Conservation (phyloP, 2,329 filamentous ascomycete genomes). For the Neonectria hederae region DNA sequence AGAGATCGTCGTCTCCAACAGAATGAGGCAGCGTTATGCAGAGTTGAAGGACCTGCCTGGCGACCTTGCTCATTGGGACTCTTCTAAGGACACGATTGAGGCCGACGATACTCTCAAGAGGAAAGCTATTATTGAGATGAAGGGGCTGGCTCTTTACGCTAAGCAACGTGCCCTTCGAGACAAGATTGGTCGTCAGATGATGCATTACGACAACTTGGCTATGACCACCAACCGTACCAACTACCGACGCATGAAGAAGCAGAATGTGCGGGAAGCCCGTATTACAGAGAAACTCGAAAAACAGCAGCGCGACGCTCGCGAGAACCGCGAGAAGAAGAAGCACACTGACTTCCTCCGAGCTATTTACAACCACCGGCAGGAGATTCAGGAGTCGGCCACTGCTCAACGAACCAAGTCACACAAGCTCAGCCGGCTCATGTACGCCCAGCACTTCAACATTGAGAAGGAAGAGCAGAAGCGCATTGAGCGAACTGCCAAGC, state of each 20-base stretch:
- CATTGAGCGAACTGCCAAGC: slow-evolving; percentile 96
- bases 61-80: slow-evolving; percentile 89
- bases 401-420: slow-evolving; percentile 78
- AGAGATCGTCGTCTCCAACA: slow-evolving; percentile 88
- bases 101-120: slow-evolving; percentile 86
- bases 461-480: slow-evolving; percentile 99
- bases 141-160: slow-evolving; percentile 85
- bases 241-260: slow-evolving; percentile 97
- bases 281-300: slow-evolving; percentile 99
- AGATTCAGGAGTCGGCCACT: slow-evolving; percentile 74
- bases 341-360: slow-evolving; percentile 91
- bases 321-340: slow-evolving; percentile 97
- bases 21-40: slow-evolving; percentile 83
- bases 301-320: slow-evolving; percentile 94
- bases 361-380: slow-evolving; percentile 82
- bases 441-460: slow-evolving; percentile 90
- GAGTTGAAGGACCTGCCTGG: slow-evolving; percentile 86
- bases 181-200: slow-evolving; percentile 89
- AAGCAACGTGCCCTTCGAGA: slow-evolving; percentile 89
- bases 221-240: slow-evolving; percentile 95
- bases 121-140: slow-evolving; percentile 94
- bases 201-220: slow-evolving; percentile 93
- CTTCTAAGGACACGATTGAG: slow-evolving; percentile 71
- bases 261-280: slow-evolving; percentile 91
- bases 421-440: slow-evolving; percentile 91